Evolutionary conservation across 1,284 basidiomycete genomes (phyloP).

Genomic region (Puccinia coronata): DNA sequence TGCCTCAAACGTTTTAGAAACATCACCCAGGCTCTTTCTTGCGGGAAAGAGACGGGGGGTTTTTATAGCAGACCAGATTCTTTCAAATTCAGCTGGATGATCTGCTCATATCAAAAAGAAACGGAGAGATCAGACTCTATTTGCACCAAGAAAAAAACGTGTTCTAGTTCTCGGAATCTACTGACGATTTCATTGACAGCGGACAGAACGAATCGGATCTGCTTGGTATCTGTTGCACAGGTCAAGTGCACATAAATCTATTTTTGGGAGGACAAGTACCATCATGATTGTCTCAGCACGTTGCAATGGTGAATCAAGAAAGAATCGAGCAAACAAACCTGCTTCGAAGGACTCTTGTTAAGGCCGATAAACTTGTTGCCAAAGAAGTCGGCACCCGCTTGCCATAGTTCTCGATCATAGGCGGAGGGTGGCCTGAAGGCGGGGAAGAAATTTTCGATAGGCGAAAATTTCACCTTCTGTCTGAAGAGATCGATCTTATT

Average conservation of each 20-base stretch:
- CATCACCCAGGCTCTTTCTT: too few relatives aligned
- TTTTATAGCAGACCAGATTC: constrained; percentile 79
- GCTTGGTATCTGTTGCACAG: constrained; percentile 63
- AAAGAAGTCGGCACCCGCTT: constrained; percentile 57
- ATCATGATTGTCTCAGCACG: not conserved
- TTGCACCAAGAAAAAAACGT: constrained; percentile 37
- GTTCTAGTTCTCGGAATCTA: constrained; percentile 49
- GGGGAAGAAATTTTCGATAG: constrained; percentile 19
- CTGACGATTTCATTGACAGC: constrained; percentile 64
- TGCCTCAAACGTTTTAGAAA: too few relatives aligned
- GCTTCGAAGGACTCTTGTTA: constrained; percentile 62
- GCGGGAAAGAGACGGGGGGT: too few relatives aligned
- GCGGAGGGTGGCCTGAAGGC: constrained; percentile 17
- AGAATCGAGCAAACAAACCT: constrained; percentile 59
- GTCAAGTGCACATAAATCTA: constrained; percentile 59
- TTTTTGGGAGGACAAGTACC: too few relatives aligned
- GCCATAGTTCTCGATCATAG: constrained; percentile 35
- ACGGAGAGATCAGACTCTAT: not conserved
- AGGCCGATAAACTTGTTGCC: constrained; percentile 55
- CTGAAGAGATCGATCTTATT: constrained; percentile 49
- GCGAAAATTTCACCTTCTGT: constrained; percentile 26
- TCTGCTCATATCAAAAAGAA: constrained; percentile 72
- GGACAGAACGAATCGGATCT: constrained; percentile 64
- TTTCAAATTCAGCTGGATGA: constrained; percentile 76
- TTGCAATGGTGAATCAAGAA: too few relatives aligned